Percentiles rank a stretch among this genome's conserved stretches.
These are phyloP conservation scores for Sarocladium kiliense DNA, from an alignment of 2,329 filamentous ascomycete species.

Conservation along the genomic window DNA sequence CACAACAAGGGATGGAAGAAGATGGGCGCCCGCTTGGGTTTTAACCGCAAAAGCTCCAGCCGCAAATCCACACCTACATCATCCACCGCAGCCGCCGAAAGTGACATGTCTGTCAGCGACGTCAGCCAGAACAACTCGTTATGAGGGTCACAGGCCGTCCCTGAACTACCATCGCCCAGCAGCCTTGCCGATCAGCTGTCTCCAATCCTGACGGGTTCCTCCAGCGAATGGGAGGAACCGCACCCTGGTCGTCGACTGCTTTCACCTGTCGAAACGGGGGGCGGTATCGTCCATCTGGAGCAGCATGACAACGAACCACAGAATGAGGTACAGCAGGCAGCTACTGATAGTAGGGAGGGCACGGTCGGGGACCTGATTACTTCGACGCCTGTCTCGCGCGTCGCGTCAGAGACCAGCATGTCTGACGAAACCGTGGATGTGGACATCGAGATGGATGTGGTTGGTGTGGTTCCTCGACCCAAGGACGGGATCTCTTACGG, in stretches of 20 bases:
- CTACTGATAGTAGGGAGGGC: slow-evolving; percentile 10
- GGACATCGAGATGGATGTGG: slow-evolving; percentile 1
- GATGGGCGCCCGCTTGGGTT: slow-evolving; percentile 55
- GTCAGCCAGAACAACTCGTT: slow-evolving; percentile 33
- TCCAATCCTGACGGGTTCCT: not conserved
- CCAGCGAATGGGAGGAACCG: slow-evolving; percentile 36
- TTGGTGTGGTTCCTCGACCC: not conserved
- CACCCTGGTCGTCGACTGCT: slow-evolving; percentile 39
- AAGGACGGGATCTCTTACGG: not conserved
- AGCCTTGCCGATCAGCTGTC: slow-evolving; percentile 18
- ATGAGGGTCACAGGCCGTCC: slow-evolving; percentile 56
- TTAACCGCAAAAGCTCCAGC: slow-evolving; percentile 43
- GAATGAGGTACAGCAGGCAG: slow-evolving; percentile 7
- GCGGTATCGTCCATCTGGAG: slow-evolving; percentile 4
- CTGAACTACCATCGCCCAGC: slow-evolving; percentile 30
- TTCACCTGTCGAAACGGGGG: slow-evolving; percentile 12
- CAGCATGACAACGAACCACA: slow-evolving; percentile 5
- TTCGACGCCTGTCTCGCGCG: slow-evolving; percentile 1
- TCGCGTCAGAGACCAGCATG: slow-evolving; percentile 2
- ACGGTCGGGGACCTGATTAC: slow-evolving; percentile 11
- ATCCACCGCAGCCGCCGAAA: slow-evolving; percentile 33
- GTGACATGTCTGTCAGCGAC: slow-evolving; percentile 30
- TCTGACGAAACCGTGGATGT: slow-evolving; percentile 6
- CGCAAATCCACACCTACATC: slow-evolving; percentile 39
- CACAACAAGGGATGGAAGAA: slow-evolving; percentile 60